Evolutionary conservation across 371 early-diverging fungal genomes (phyloP).

Genomic region (Syncephalis plumigaleata): DNA sequence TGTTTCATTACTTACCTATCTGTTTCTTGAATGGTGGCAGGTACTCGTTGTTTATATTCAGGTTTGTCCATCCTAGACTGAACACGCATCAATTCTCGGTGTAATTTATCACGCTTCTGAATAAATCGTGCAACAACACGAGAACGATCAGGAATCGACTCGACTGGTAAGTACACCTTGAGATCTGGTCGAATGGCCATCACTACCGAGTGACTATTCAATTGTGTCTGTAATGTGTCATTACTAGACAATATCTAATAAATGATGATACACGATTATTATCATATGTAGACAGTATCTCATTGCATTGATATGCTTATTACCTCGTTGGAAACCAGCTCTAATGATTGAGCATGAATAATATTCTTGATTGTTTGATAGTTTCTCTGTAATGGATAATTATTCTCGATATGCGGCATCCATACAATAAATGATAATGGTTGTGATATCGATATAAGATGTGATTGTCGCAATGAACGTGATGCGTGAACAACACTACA

Average conservation of each 20-base stretch:
- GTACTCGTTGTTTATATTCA: conserved; percentile 20
- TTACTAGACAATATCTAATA: background rate
- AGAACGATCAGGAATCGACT: conserved; percentile 6
- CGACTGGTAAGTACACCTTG: conserved; percentile 26
- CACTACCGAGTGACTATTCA: conserved; percentile 8
- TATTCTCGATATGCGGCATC: conserved; percentile 13
- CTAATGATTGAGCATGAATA: conserved; percentile 20
- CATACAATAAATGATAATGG: conserved; percentile 29
- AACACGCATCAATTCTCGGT: conserved; percentile 15
- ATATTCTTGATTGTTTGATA: conserved; percentile 21
- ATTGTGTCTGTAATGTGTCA: background rate
- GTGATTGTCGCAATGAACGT: conserved; percentile 37
- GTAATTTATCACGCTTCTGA: conserved; percentile 15
- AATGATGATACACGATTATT: background rate
- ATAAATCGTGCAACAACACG: conserved; percentile 3
- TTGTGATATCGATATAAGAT: conserved; percentile 29
- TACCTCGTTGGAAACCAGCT: conserved; percentile 11
- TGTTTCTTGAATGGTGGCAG: conserved; percentile 17
- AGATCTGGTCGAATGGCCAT: conserved; percentile 17
- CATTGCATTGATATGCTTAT: background rate
- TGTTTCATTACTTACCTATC: conserved; percentile 17
- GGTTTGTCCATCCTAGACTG: conserved; percentile 13
- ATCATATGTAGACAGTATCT: background rate
- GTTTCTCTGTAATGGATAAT: conserved; percentile 19
- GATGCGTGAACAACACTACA: conserved; percentile 40